Conservation (phyloP, 1,284 basidiomycete genomes). For the Irpex rosettiformis region DNA sequence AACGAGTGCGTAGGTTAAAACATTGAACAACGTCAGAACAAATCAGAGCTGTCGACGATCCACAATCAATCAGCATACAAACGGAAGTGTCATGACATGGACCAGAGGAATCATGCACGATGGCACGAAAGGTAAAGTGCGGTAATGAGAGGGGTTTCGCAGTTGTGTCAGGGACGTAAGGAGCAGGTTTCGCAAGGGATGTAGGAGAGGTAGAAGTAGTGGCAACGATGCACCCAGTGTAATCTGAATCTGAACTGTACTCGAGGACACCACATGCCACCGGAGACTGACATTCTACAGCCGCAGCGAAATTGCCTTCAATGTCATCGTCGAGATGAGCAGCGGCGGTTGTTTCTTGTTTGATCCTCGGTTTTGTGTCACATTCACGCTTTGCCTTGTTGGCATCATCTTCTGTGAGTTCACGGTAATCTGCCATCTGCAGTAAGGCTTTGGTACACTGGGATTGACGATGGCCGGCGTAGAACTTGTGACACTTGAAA, state of each 20-base stretch:
- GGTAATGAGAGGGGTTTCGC: not conserved
- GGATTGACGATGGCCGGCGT: conserved; percentile 6
- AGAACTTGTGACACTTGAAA: conserved; percentile 15
- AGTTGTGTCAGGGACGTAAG: conserved; percentile 4
- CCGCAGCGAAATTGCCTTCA: not conserved
- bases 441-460: conserved; percentile 1
- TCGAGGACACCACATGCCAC: not conserved
- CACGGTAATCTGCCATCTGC: conserved; percentile 14
- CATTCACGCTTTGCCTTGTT: too few species aligned
- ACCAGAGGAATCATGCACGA: not conserved
- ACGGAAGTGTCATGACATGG: not conserved
- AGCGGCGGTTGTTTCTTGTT: not conserved
- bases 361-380: too few species aligned
- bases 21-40: not conserved
- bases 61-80: conserved; percentile 14
- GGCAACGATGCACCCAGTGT: not conserved
- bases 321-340: not conserved
- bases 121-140: not conserved
- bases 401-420: not conserved
- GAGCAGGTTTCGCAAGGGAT: too few species aligned
- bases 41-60: conserved; percentile 15
- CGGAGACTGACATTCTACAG: not conserved
- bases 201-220: not conserved
- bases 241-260: not conserved
- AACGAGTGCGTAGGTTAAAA: not conserved